phyloP scores from a whole-genome alignment of 176 grass and related monocot species.

The Zizania latifolia region DNA sequence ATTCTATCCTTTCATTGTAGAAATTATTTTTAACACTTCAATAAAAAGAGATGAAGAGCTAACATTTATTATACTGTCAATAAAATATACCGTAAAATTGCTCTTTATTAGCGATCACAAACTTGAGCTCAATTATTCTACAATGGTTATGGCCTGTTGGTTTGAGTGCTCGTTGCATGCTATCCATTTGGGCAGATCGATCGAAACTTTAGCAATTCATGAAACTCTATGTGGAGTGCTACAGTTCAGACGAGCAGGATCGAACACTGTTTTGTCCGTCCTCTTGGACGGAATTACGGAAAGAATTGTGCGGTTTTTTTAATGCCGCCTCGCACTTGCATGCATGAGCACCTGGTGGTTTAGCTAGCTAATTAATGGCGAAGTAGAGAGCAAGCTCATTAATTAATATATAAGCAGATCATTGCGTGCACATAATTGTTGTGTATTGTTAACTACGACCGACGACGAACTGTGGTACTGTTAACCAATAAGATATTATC shows the following conservation, averaged over 20 bases:
- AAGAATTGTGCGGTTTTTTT: background rate
- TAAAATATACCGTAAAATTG: too few species aligned
- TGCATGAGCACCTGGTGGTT: background rate
- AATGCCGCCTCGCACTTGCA: background rate
- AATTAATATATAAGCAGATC: background rate
- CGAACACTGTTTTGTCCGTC: background rate
- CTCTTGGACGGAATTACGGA: background rate
- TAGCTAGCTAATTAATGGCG: background rate
- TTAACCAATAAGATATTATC: background rate
- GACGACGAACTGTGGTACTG: background rate
- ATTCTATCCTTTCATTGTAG: too few species aligned
- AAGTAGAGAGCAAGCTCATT: background rate
- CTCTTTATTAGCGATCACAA: background rate
- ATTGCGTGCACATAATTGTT: background rate
- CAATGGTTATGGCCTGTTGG: slow-evolving; percentile 9
- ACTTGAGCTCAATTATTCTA: background rate
- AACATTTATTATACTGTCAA: too few species aligned
- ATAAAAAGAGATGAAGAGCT: too few species aligned
- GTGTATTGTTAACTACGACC: background rate
- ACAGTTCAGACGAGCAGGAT: background rate
- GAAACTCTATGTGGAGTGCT: background rate
- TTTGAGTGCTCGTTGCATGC: background rate
- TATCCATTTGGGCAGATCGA: background rate
- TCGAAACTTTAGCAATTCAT: background rate
- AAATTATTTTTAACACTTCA: too few species aligned